These are phyloP conservation scores for Polyporus tsugae DNA, from an alignment of 1,284 basidiomycete species.

Conservation along the genomic window DNA sequence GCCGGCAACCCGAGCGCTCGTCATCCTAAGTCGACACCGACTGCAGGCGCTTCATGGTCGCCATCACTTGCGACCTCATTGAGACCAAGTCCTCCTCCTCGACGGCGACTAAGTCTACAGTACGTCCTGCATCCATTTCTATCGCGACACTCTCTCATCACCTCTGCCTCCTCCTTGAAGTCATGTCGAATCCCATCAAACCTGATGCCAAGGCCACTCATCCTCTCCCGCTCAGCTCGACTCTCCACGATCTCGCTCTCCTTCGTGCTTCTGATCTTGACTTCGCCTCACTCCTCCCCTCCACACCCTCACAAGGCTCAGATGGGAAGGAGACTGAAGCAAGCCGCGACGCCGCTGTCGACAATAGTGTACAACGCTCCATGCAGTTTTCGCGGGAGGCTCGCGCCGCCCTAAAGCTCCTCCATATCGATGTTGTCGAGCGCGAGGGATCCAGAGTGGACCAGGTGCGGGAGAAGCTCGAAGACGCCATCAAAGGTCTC, in stretches of 20 bases:
- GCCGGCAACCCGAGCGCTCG: no score
- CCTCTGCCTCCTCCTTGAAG: background rate
- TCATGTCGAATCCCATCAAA: conserved; percentile 19
- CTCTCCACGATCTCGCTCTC: conserved; percentile 76
- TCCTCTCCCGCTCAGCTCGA: conserved; percentile 64
- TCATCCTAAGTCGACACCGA: no score
- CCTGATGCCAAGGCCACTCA: conserved; percentile 39
- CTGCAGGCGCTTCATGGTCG: no score
- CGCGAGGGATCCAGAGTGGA: conserved; percentile 60
- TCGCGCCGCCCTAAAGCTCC: conserved; percentile 60
- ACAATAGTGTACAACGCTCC: conserved; percentile 57
- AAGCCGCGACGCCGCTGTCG: conserved; percentile 26
- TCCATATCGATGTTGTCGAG: conserved; percentile 61
- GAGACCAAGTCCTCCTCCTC: no score
- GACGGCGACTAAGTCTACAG: no score
- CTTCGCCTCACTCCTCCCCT: conserved; percentile 52
- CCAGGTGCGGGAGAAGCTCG: conserved; percentile 55
- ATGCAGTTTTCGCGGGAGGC: conserved; percentile 57
- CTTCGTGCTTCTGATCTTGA: conserved; percentile 68
- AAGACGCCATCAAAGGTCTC: conserved; percentile 58
- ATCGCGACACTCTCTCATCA: background rate
- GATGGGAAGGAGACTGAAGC: background rate
- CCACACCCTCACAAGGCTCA: conserved; percentile 25
- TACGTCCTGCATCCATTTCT: no score
- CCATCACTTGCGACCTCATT: no score